A percentile compares a stretch with the other conserved stretches of the same genome.
These are phyloP conservation scores for Gossypium schwendimanii DNA, from an alignment of 441 rosid species.

Conservation along the genomic window DNA sequence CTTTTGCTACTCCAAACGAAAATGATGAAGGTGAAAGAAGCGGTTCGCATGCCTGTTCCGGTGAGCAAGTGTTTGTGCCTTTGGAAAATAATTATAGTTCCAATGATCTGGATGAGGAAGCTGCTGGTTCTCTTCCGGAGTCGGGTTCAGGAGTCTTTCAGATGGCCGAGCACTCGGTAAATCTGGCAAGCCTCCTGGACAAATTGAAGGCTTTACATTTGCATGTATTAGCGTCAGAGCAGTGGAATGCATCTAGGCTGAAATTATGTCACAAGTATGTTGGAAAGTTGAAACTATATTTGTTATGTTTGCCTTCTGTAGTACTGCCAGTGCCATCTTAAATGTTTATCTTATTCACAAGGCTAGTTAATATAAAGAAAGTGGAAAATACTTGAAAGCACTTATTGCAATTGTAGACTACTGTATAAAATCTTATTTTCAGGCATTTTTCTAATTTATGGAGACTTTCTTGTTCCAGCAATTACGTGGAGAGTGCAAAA, in stretches of 20 bases:
- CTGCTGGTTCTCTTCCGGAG: slow-evolving; percentile 17
- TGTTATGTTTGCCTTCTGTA: not conserved
- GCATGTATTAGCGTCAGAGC: slow-evolving; percentile 55
- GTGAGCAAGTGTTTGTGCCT: slow-evolving; percentile 17
- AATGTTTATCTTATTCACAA: too few relatives aligned
- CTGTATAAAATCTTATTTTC: not conserved
- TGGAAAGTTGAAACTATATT: not conserved
- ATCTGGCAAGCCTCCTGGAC: slow-evolving; percentile 32
- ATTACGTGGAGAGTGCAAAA: slow-evolving; percentile 43
- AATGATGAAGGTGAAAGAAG: slow-evolving; percentile 26
- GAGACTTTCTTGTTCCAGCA: slow-evolving; percentile 28
- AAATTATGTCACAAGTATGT: slow-evolving; percentile 47
- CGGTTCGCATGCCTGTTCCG: slow-evolving; percentile 18
- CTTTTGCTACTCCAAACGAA: slow-evolving; percentile 22
- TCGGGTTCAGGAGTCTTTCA: slow-evolving; percentile 23
- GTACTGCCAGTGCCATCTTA: not conserved
- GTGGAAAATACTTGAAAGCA: too few relatives aligned
- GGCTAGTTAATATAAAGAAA: too few relatives aligned
- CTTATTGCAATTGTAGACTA: too few relatives aligned
- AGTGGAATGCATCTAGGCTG: slow-evolving; percentile 55
- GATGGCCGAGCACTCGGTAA: slow-evolving; percentile 20
- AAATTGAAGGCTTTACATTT: slow-evolving; percentile 51
- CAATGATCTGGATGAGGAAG: slow-evolving; percentile 21
- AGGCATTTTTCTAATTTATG: not conserved
- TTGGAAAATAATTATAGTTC: slow-evolving; percentile 23